These are phyloP conservation scores for Hypoxylon subgilvum DNA, from an alignment of 495 filamentous ascomycete species.

Conservation along the genomic window DNA sequence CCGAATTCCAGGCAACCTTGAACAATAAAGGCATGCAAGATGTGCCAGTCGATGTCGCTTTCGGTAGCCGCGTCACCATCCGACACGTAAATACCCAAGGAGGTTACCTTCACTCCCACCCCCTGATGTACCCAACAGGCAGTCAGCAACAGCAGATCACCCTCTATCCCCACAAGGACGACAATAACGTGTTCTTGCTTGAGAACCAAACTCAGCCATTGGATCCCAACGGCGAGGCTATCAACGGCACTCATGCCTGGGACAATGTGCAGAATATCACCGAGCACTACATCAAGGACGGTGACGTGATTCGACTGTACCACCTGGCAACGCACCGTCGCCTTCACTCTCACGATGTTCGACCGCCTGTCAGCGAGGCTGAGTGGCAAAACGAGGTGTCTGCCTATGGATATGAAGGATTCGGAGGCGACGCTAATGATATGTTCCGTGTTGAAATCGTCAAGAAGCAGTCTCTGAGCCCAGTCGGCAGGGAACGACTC, in stretches of 20 bases:
- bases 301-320: slow-evolving; percentile 79
- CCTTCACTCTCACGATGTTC: slow-evolving; percentile 94
- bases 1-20: slow-evolving; percentile 96
- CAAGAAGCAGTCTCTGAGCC: slow-evolving; percentile 82
- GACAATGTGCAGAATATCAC: slow-evolving; percentile 65
- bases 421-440: slow-evolving; percentile 96
- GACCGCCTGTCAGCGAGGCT: slow-evolving; percentile 95
- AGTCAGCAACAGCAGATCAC: slow-evolving; percentile 99
- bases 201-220: slow-evolving; percentile 96
- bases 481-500: slow-evolving; percentile 79
- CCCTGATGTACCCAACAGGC: slow-evolving; percentile 94
- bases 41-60: slow-evolving; percentile 87
- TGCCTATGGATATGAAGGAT: slow-evolving; percentile 96
- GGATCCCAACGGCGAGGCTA: slow-evolving; percentile 71
- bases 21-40: slow-evolving; percentile 96
- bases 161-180: slow-evolving; percentile 97
- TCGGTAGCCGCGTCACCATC: slow-evolving; percentile 83
- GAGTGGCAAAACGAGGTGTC: slow-evolving; percentile 99
- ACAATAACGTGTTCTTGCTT: slow-evolving; percentile 91
- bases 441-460: slow-evolving; percentile 93
- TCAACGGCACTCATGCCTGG: slow-evolving; percentile 83
- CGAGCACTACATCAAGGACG: slow-evolving; percentile 76
- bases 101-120: slow-evolving; percentile 95
- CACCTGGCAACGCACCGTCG: slow-evolving; percentile 82
- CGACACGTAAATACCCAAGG: slow-evolving; percentile 97